Evolutionary conservation across 768 basidiomycete species (phyloP), one percentile per base, ranked within the genome.

Genomic region (Butyriboletus loyo): DNA sequence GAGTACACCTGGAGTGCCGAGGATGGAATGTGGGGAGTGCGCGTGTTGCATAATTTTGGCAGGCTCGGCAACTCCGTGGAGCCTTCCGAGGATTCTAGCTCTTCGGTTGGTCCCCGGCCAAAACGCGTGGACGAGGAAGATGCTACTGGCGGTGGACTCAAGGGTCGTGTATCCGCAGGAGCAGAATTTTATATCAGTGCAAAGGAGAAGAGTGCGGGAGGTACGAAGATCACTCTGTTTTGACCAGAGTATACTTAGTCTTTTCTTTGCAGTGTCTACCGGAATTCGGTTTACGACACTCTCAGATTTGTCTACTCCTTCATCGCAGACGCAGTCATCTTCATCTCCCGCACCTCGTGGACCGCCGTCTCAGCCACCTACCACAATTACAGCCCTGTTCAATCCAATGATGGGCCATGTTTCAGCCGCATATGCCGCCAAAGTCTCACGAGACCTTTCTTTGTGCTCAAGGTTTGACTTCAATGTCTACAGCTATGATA

Each of bases 371-470:
- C 92, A 93, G 66, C 92, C 96, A 0, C 93, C 96, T 1, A 97
- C 94, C 1, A 95, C 94, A 15, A 87, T 97, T 45, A 96, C 95
- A 4, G 90, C 94, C 5, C 79, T 96, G 25, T 92, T 95, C 70
- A 98, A 97, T 67, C 96, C 96, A 0, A 92, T 98, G 81, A 83
- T 98, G 53, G 96, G 96, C 1, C 94, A 98, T 65, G 77, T 98
- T 42, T 92, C 92, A 2, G 79, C 88, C 7, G 92, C 95, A 34
- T 98, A 98, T 66, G 87, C 92, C 0, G 92, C 95, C 3, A 88
- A 86, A 47, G 86, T 92, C 9, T 89, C 90, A 6, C 81, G 81
- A 13, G 90, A 96, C 66, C 81, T 98, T 37, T 84, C 92, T 0
- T 67, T 98, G 19, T 90, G 90, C 45, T 88, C 92, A 1, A 84